phyloP scores from a whole-genome alignment of 2,329 filamentous ascomycete genomes.

The Clonostachys chloroleuca region DNA sequence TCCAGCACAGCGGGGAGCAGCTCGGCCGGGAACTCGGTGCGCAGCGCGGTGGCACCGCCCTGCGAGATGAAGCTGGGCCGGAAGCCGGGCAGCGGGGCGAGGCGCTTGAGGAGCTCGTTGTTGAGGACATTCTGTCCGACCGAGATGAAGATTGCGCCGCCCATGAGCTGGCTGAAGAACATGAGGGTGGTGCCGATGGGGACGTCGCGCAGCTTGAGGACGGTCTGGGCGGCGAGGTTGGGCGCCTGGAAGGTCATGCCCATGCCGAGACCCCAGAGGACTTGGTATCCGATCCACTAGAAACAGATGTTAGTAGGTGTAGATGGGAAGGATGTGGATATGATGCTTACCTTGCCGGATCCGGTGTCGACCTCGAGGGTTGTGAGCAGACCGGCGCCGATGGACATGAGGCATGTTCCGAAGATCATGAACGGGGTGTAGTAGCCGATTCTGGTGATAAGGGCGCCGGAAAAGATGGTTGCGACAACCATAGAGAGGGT shows the following conservation, averaged over 20 bases:
- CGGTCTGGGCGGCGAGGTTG: constrained; percentile 51
- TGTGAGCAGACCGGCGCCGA: constrained; percentile 28
- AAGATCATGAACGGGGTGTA: constrained; percentile 46
- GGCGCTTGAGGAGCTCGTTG: constrained; percentile 30
- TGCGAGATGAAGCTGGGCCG: constrained; percentile 34
- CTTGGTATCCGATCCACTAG: constrained; percentile 7
- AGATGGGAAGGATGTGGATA: no score
- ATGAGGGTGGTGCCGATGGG: constrained; percentile 50
- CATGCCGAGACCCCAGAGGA: constrained; percentile 32
- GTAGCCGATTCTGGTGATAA: constrained; percentile 52
- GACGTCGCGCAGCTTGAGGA: constrained; percentile 45
- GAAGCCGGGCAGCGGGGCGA: constrained; percentile 23
- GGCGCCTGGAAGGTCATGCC: constrained; percentile 47
- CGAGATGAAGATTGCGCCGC: constrained; percentile 53
- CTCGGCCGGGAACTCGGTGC: constrained; percentile 12
- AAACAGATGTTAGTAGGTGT: constrained; percentile 6
- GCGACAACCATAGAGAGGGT: constrained; percentile 50
- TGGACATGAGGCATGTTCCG: constrained; percentile 10
- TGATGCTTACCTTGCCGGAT: background rate
- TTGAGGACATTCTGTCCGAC: constrained; percentile 51
- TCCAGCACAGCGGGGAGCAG: constrained; percentile 49
- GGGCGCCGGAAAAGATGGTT: constrained; percentile 39
- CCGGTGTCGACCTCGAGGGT: background rate
- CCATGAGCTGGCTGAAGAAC: constrained; percentile 56
- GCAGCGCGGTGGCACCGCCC: constrained; percentile 57